Percentiles rank a stretch among this genome's conserved stretches.
Conservation (phyloP, 495 filamentous ascomycete species). For the Aspergillus bertholletiae region DNA sequence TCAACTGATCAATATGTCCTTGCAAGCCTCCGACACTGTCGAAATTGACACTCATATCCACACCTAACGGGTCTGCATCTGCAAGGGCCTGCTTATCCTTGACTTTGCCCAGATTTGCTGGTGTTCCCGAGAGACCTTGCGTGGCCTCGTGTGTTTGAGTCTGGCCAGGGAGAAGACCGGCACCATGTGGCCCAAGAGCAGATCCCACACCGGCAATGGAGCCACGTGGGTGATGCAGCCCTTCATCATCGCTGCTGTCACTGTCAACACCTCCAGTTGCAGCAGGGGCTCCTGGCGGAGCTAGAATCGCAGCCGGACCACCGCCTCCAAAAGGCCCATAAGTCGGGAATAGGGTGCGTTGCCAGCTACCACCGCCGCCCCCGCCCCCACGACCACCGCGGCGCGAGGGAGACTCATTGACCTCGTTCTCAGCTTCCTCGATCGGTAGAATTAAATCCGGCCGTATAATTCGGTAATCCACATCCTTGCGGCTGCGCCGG, state of each 20-base stretch:
- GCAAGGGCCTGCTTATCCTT: conserved; percentile 79
- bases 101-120: conserved; percentile 83
- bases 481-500: conserved; percentile 53
- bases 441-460: conserved; percentile 65
- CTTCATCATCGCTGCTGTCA: conserved; percentile 95
- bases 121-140: conserved; percentile 60
- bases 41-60: conserved; percentile 87
- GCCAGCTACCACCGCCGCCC: conserved; percentile 53
- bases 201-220: conserved; percentile 57
- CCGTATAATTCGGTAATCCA: conserved; percentile 73
- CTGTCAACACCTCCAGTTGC: conserved; percentile 80
- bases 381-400: conserved; percentile 47
- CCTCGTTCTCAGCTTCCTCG: conserved; percentile 63
- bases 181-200: conserved; percentile 48
- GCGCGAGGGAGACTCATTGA: conserved; percentile 64
- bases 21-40: conserved; percentile 87
- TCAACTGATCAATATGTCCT: conserved; percentile 89
- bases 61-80: conserved; percentile 90
- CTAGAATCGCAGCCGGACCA: conserved; percentile 67
- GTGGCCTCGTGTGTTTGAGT: conserved; percentile 65
- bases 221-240: conserved; percentile 47
- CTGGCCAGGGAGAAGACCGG: conserved; percentile 42
- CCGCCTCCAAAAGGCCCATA: conserved; percentile 90
- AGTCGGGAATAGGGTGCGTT: conserved; percentile 77
- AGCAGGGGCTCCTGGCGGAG: conserved; percentile 66